Conservation (phyloP, 148 eudicot genomes). For the Limonium bicolor region DNA sequence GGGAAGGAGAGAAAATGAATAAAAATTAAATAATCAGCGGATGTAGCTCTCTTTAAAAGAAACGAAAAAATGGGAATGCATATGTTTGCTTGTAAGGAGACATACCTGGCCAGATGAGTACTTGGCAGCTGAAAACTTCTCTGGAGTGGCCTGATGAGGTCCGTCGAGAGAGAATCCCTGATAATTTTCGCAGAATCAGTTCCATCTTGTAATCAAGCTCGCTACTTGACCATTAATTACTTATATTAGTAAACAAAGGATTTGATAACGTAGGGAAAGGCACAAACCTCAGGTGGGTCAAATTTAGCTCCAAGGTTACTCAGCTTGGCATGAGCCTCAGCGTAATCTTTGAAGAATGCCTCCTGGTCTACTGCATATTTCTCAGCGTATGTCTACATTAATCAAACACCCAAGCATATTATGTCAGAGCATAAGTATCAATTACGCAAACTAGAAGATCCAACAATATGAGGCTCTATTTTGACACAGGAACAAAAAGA, state of each 20-base stretch:
- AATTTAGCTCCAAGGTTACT: conserved; percentile 96
- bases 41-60: conserved; percentile 40
- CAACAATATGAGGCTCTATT: neutral
- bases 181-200: conserved; percentile 5
- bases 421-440: neutral
- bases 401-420: neutral
- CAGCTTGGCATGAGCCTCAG: conserved; percentile 95
- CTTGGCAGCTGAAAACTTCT: conserved; percentile 80
- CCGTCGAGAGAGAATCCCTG: conserved; percentile 80
- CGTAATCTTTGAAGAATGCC: conserved; percentile 84
- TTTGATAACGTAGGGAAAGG: neutral
- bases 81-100: too few relatives aligned
- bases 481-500: neutral
- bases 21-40: conserved; percentile 31
- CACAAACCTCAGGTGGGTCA: conserved; percentile 80
- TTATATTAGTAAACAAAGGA: neutral
- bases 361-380: conserved; percentile 79
- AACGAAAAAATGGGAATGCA: conserved; percentile 14
- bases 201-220: neutral
- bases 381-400: conserved; percentile 75
- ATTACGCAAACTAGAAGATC: neutral
- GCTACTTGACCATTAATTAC: too few relatives aligned
- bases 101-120: conserved; percentile 78
- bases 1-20: conserved; percentile 25
- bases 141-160: conserved; percentile 32